Conservation (phyloP, 768 basidiomycete genomes). For the Myochromella boudieri region DNA sequence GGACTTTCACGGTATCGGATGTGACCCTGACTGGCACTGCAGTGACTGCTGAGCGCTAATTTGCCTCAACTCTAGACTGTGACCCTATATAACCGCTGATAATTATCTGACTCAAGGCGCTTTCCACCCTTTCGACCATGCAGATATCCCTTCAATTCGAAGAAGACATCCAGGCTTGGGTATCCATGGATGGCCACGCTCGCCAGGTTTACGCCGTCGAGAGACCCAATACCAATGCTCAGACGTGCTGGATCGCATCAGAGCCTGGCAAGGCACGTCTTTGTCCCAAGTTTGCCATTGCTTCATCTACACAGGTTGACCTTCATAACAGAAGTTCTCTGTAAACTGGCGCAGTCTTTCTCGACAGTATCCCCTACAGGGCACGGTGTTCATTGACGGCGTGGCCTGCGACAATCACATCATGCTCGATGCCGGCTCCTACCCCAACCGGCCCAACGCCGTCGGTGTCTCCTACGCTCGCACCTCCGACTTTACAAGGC, state of each 20-base stretch:
- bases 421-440: constrained; percentile 22
- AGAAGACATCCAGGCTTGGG: constrained; percentile 7
- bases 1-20: too few species aligned
- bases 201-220: constrained; percentile 3
- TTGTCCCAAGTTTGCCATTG: background rate
- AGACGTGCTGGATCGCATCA: constrained; percentile 24
- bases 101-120: too few species aligned
- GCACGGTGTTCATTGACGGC: constrained; percentile 23
- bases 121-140: too few species aligned
- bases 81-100: too few species aligned
- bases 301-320: background rate
- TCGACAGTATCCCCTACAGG: constrained; percentile 21
- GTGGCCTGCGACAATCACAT: constrained; percentile 25
- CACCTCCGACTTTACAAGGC: constrained; percentile 7
- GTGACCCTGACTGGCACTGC: too few species aligned
- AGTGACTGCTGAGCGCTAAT: too few species aligned
- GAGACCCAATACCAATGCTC: constrained; percentile 3
- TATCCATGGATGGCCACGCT: constrained; percentile 5
- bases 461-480: constrained; percentile 17
- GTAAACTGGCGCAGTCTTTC: constrained; percentile 26
- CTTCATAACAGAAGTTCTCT: constrained; percentile 20
- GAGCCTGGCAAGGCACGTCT: constrained; percentile 19
- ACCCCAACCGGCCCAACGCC: constrained; percentile 21
- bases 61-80: too few species aligned
- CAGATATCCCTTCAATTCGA: background rate